These are phyloP conservation scores for Neurospora sp. DNA, from an alignment of 495 filamentous ascomycete species.

Conservation along the genomic window DNA sequence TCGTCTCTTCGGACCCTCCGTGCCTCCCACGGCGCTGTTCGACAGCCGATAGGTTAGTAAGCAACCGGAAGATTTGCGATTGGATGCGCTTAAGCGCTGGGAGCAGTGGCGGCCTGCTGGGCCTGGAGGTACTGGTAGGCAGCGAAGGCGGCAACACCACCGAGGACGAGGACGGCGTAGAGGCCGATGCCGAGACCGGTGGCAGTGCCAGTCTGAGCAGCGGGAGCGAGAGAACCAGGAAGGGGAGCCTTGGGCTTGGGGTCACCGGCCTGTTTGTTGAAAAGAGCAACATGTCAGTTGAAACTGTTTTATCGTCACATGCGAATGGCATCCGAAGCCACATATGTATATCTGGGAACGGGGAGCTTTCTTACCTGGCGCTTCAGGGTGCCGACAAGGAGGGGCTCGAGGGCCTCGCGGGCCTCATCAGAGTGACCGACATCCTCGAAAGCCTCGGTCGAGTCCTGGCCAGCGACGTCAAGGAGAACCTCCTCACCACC, in stretches of 20 bases:
- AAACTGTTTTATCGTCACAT: not conserved
- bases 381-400: conserved; percentile 76
- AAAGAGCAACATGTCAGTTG: conserved; percentile 10
- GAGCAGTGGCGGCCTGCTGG: conserved; percentile 33
- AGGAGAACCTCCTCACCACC: conserved; percentile 97
- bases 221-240: conserved; percentile 34
- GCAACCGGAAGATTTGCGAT: not conserved
- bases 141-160: conserved; percentile 65
- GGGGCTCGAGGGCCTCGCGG: conserved; percentile 76
- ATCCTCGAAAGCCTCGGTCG: conserved; percentile 98
- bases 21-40: not conserved
- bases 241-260: conserved; percentile 54
- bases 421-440: conserved; percentile 99
- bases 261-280: conserved; percentile 62
- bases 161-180: conserved; percentile 73
- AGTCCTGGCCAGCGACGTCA: conserved; percentile 93
- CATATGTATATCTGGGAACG: not conserved
- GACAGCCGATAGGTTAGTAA: not conserved
- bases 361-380: conserved; percentile 55
- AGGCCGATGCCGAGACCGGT: conserved; percentile 64
- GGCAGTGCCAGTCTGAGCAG: conserved; percentile 37
- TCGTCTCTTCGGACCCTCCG: not conserved
- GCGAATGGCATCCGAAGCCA: not conserved
- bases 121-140: conserved; percentile 81
- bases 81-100: conserved; percentile 15